These are phyloP conservation scores for Saturnispora sanitii DNA, from an alignment of 805 yeast species.

Conservation along the genomic window DNA sequence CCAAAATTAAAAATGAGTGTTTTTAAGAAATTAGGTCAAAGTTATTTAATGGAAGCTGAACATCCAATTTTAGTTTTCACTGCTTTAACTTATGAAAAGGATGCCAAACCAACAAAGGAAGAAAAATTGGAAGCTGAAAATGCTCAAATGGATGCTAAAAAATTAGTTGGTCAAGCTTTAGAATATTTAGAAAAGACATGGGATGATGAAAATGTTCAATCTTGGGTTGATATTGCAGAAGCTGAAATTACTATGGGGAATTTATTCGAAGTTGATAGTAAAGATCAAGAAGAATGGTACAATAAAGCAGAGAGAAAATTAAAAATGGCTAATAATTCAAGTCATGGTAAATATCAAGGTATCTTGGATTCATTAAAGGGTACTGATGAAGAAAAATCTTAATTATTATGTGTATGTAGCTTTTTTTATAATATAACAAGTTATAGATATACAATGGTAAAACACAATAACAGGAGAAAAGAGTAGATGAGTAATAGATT, in stretches of 20 bases:
- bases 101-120: conserved; percentile 9
- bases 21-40: conserved; percentile 48
- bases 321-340: conserved; percentile 65
- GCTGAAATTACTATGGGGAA: conserved; percentile 76
- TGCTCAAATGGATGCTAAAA: conserved; percentile 41
- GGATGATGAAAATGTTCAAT: conserved; percentile 64
- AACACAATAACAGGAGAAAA: neutral
- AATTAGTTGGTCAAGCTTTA: conserved; percentile 43
- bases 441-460: neutral
- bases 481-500: too few species aligned
- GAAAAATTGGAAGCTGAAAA: conserved; percentile 21
- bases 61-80: conserved; percentile 46
- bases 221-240: conserved; percentile 81
- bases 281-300: conserved; percentile 60
- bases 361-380: conserved; percentile 34
- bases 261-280: conserved; percentile 50
- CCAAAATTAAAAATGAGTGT: conserved; percentile 20
- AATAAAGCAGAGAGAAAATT: conserved; percentile 58
- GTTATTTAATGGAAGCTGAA: conserved; percentile 57
- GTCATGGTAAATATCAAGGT: conserved; percentile 64
- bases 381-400: neutral
- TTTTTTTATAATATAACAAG: neutral
- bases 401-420: neutral
- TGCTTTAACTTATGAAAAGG: conserved; percentile 37
- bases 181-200: conserved; percentile 48